Base-by-base conservation (phyloP, 768 basidiomycete species). In the Agaricus blazei region DNA sequence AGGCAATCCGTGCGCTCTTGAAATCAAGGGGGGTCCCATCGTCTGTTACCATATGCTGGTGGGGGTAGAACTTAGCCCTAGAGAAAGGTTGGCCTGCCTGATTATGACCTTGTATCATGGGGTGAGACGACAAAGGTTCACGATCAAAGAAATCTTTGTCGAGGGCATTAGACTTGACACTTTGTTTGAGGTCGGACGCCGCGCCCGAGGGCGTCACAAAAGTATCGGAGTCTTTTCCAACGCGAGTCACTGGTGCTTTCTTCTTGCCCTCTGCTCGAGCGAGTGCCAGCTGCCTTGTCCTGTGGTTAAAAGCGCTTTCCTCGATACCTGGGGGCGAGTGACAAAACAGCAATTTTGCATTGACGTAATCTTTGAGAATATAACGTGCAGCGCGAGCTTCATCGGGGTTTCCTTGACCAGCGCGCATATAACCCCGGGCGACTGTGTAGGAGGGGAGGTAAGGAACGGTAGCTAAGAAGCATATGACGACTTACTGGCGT, bases 401-500 rank as follows among this genome's bases (percentile, higher is more conserved):
- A 65, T 99, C 97, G 9, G 96, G 95, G 70, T 95, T 97, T 42
- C 97, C 97, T 73, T 95, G 93, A 1, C 96, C 93, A 1, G 94
- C 84, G 38, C 96, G 84, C 65, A 86, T 90, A 70, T 89, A 97
- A 34, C 97, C 97, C 62, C 96, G 78, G 28, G 85, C 96, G 63
- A 98, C 97, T 99, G 58, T 36, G 38, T 34, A 34, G 31, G 31
- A 31, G 27, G 38, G n/a, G n/a, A 12, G 48, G 65, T 34, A 40
- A n/a, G 44, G 38, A 31, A n/a, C 34, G 43, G 45, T 50, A 44
- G 44, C 37, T 29, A 34, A 36, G 14, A 19, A 7, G 48, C 57
- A n/a, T 57, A 34, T 15, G 37, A 34, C 12, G 7, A 83, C 94
- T 66, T 70, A 98, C 96, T 87, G n/a, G 95, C 93, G 75, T 96